These are phyloP conservation scores for Fusarium sp. DNA, from an alignment of 2,329 filamentous ascomycete genomes.

Conservation along the genomic window DNA sequence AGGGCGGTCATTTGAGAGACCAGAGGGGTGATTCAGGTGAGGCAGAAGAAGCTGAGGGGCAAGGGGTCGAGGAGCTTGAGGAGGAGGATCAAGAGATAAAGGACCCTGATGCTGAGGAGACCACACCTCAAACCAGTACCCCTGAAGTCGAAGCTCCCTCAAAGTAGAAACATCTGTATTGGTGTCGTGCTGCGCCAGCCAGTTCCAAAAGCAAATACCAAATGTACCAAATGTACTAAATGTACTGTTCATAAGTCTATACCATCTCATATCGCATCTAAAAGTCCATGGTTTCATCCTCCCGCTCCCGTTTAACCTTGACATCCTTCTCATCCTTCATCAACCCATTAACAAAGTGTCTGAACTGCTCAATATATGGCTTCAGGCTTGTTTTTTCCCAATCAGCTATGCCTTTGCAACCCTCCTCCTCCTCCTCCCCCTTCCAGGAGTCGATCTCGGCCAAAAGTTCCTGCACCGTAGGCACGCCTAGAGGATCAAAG, in stretches of 20 bases:
- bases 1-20: conserved; percentile 76
- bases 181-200: conserved; percentile 33
- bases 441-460: conserved; percentile 88
- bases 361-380: conserved; percentile 91
- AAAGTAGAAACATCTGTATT: conserved; percentile 30
- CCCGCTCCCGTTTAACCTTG: conserved; percentile 66
- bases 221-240: conserved; percentile 32
- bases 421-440: conserved; percentile 53
- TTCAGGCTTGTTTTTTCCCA: conserved; percentile 98
- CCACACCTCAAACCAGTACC: background rate
- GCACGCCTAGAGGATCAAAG: conserved; percentile 90
- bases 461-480: conserved; percentile 84
- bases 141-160: conserved; percentile 7
- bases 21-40: conserved; percentile 41
- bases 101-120: conserved; percentile 19
- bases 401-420: conserved; percentile 68
- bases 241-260: conserved; percentile 29
- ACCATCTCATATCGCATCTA: conserved; percentile 41
- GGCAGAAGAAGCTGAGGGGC: conserved; percentile 35
- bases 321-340: conserved; percentile 78
- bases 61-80: conserved; percentile 45
- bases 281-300: conserved; percentile 65
- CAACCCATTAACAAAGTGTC: conserved; percentile 79
- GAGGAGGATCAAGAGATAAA: conserved; percentile 46
- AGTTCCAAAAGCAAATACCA: conserved; percentile 27